Evolutionary conservation across 2,329 filamentous ascomycete genomes (phyloP).

Genomic region (Colletotrichum zoysiae): DNA sequence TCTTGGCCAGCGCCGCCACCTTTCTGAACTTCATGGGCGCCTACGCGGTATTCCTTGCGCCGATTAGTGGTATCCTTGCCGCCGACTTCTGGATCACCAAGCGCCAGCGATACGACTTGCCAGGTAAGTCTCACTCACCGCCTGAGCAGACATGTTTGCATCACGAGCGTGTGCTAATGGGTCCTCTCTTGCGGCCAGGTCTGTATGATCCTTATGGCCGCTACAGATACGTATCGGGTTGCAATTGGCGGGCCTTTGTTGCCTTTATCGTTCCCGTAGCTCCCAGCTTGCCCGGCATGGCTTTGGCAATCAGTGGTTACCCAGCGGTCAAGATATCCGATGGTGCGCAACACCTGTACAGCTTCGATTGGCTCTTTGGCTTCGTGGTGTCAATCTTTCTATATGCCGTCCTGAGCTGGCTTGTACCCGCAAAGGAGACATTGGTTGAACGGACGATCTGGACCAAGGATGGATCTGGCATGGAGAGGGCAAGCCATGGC

Average conservation of each 20-base stretch:
- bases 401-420: constrained; percentile 35
- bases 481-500: constrained; percentile 17
- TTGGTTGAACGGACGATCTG: constrained; percentile 35
- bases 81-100: constrained; percentile 71
- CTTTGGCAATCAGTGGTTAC: constrained; percentile 54
- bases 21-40: constrained; percentile 76
- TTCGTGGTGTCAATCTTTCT: constrained; percentile 36
- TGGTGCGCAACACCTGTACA: constrained; percentile 39
- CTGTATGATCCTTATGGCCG: constrained; percentile 55
- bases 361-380: constrained; percentile 42
- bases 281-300: constrained; percentile 69
- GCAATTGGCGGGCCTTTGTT: constrained; percentile 71
- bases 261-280: constrained; percentile 69
- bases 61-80: constrained; percentile 71
- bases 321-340: constrained; percentile 31
- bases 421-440: constrained; percentile 39
- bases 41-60: constrained; percentile 70
- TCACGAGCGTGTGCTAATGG: not conserved
- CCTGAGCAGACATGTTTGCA: not conserved
- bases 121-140: constrained; percentile 40
- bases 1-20: constrained; percentile 67
- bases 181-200: not conserved
- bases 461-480: constrained; percentile 15
- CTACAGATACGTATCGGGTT: constrained; percentile 58
- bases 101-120: constrained; percentile 62